Conservation (phyloP, 2,329 filamentous ascomycete genomes). For the Lasiodiplodia citricola region DNA sequence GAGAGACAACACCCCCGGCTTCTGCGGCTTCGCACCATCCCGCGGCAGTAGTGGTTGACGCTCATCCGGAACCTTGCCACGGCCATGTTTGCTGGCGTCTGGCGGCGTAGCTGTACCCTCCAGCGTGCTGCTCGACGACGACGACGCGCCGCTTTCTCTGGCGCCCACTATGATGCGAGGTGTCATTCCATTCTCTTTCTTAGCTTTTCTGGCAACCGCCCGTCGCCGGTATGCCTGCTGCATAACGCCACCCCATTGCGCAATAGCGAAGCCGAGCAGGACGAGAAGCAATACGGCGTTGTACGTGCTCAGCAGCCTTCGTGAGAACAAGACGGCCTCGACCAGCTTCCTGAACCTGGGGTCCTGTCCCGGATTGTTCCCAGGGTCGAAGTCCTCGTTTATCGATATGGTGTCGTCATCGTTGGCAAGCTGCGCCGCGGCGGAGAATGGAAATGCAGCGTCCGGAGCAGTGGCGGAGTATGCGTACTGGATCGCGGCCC, state of each 20-base stretch:
- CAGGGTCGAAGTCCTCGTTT: constrained; percentile 17
- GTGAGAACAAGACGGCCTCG: constrained; percentile 45
- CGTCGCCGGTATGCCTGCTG: constrained; percentile 26
- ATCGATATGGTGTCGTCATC: constrained; percentile 20
- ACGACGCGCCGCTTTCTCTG: constrained; percentile 35
- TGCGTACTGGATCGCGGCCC: constrained; percentile 2
- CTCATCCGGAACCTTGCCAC: constrained; percentile 35
- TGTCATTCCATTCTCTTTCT: not conserved
- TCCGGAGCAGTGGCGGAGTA: not conserved
- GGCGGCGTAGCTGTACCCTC: constrained; percentile 43
- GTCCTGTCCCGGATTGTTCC: constrained; percentile 39
- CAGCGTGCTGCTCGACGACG: constrained; percentile 48
- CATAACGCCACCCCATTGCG: constrained; percentile 42
- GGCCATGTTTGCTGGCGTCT: constrained; percentile 28
- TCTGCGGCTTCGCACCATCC: constrained; percentile 12
- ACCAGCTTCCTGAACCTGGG: constrained; percentile 44
- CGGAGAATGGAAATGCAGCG: not conserved
- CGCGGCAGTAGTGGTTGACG: constrained; percentile 40
- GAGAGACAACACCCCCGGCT: constrained; percentile 27
- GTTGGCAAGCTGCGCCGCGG: not conserved
- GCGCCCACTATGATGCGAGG: not conserved
- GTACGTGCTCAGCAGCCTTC: constrained; percentile 47
- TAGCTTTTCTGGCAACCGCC: not conserved
- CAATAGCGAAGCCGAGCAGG: constrained; percentile 43
- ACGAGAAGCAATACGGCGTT: constrained; percentile 46